Percentiles rank a stretch among this genome's conserved stretches.
Evolutionary conservation across 2,329 filamentous ascomycete genomes (phyloP).

Genomic region (Calonectria pseudoreteaudii): DNA sequence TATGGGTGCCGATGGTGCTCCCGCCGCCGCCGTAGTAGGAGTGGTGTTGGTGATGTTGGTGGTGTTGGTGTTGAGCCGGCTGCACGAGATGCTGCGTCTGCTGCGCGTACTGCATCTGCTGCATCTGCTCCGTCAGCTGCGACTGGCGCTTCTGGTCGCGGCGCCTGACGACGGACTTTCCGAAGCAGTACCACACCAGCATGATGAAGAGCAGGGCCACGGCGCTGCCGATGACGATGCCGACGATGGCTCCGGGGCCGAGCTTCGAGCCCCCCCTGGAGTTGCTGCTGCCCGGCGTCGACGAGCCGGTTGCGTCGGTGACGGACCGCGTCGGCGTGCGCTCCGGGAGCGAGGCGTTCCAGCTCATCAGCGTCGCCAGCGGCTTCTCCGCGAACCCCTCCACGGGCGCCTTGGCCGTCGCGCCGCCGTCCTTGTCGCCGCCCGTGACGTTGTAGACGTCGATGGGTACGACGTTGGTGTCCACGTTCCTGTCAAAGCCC

Average conservation of each 20-base stretch:
- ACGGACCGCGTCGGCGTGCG: background rate
- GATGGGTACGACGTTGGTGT: background rate
- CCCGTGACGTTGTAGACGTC: conserved; percentile 10
- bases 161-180: conserved; percentile 6
- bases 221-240: conserved; percentile 52
- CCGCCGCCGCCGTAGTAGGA: conserved; percentile 3
- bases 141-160: conserved; percentile 4
- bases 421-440: conserved; percentile 1
- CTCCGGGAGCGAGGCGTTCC: background rate
- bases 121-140: background rate
- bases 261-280: background rate
- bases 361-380: background rate
- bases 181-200: conserved; percentile 27
- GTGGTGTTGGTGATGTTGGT: too few species aligned
- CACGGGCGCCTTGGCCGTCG: background rate
- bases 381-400: background rate
- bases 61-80: too few species aligned
- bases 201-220: conserved; percentile 36
- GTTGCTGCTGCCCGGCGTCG: too few species aligned
- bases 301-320: background rate
- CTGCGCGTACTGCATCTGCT: background rate
- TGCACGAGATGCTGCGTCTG: background rate
- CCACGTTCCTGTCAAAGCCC: conserved; percentile 56
- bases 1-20: background rate
- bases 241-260: conserved; percentile 53